Conservation (phyloP, 2,329 filamentous ascomycete species). For the Botryotinia convoluta region DNA sequence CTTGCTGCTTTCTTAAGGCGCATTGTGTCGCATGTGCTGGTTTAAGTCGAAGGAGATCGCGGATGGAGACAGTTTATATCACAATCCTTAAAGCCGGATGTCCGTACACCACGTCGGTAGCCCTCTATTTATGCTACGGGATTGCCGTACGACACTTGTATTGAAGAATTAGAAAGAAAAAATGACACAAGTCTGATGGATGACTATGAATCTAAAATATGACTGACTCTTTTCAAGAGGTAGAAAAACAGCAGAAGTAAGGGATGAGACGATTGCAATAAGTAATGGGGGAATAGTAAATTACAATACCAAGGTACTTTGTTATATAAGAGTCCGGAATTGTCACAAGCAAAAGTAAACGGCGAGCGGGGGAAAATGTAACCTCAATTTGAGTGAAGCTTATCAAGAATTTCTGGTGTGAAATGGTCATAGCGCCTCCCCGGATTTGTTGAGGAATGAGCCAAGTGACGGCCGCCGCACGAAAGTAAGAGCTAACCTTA, state of each 20-base stretch:
- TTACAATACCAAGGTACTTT: background rate
- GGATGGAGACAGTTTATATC: background rate
- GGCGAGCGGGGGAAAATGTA: background rate
- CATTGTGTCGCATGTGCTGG: conserved; percentile 44
- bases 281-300: background rate
- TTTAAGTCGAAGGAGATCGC: background rate
- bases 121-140: background rate
- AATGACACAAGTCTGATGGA: background rate
- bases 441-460: conserved; percentile 3
- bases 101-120: conserved; percentile 10
- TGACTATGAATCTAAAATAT: background rate
- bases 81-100: background rate
- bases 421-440: conserved; percentile 4
- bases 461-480: background rate
- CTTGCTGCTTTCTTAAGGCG: conserved; percentile 78
- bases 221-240: background rate
- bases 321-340: background rate
- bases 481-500: background rate
- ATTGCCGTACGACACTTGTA: background rate
- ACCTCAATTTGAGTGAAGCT: background rate
- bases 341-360: conserved; percentile 8
- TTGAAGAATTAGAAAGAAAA: background rate
- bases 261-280: background rate
- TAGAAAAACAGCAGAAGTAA: background rate
- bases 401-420: background rate